Evolutionary conservation across 1,284 basidiomycete species (phyloP), one percentile per base, ranked within the genome.

Genomic region (Fomitopsis pinicola): DNA sequence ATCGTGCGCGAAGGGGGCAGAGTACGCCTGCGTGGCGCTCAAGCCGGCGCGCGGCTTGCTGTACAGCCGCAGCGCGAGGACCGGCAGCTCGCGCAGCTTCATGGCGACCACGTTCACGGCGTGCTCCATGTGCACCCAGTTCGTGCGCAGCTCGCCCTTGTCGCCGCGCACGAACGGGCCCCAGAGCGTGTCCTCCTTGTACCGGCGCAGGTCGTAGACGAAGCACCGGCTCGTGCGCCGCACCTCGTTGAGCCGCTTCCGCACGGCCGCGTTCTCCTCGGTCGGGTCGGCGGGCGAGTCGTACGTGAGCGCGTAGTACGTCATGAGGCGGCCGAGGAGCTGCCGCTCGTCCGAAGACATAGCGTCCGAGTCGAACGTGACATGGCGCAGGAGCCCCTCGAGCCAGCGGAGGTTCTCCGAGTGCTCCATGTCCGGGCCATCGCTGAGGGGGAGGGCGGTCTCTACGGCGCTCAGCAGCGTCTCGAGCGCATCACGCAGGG

Each of bases 131-230:
- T 88, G 86, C 57, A 78, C 72, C 87, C 87, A 90, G 66, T 88
- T 80, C 59, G 83, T 79, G 17, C 68, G 60, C 15, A 71, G 42
- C 17, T 65, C 38, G 45, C 55, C 59, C n/a, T 48, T 38, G 42
- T 75, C 72, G 40, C 69, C 59, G 19, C 72, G 28, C 45, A 58
- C 44, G 66, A 81, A 87, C 0, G 88, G 87, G 2, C 86, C 88
- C 81, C 82, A 89, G 30, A 74, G 70, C 60, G 77, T 84, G 40
- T 75, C 72, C 42, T 64, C 64, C 42, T 66, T 68, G 67, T 89
- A 89, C 66, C 85, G 81, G n/a, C 80, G 77, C 55, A 89, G 76
- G 69, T 88, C 80, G 71, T 89, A 90, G 1, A 87, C 82, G 65
- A 76, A 83, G 62, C 77, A 78, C 35, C 88, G 77, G 62, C 82